Evolutionary conservation across 768 basidiomycete species (phyloP).

Genomic region (Clavulina sp.): DNA sequence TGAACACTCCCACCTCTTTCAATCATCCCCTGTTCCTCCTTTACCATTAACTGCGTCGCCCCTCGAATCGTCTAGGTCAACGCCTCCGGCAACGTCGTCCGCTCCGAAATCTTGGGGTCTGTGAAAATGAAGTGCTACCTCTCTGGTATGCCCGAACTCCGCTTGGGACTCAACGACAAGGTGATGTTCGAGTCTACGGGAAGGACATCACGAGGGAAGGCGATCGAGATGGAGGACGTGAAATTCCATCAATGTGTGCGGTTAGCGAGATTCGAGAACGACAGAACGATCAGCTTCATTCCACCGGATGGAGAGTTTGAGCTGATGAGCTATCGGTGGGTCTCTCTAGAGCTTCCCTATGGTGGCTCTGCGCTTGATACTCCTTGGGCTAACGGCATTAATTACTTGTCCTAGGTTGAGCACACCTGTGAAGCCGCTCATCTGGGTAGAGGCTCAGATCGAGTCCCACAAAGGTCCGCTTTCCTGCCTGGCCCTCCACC

Average conservation of each 20-base stretch:
- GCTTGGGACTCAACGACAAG: slow-evolving; percentile 93
- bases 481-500: no score
- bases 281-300: slow-evolving; percentile 97
- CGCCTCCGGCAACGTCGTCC: slow-evolving; percentile 88
- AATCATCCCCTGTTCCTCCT: not conserved
- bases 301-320: slow-evolving; percentile 99
- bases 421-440: slow-evolving; percentile 88
- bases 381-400: no score
- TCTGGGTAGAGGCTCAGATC: slow-evolving; percentile 95
- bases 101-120: slow-evolving; percentile 94
- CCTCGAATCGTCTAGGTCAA: slow-evolving; percentile 59
- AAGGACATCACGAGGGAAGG: slow-evolving; percentile 83
- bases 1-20: slow-evolving; percentile 2
- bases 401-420: no score
- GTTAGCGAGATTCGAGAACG: slow-evolving; percentile 91
- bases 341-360: no score
- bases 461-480: slow-evolving; percentile 92
- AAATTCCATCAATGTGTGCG: slow-evolving; percentile 99
- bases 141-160: slow-evolving; percentile 96
- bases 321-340: slow-evolving; percentile 95
- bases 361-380: no score
- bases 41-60: no score
- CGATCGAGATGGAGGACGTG: slow-evolving; percentile 99
- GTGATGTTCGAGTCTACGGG: slow-evolving; percentile 99
- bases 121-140: slow-evolving; percentile 99